Evolutionary conservation across 352 stramenopile genomes (phyloP), one percentile per base, ranked within the genome.

Genomic region (Phytophthora podocarpi): DNA sequence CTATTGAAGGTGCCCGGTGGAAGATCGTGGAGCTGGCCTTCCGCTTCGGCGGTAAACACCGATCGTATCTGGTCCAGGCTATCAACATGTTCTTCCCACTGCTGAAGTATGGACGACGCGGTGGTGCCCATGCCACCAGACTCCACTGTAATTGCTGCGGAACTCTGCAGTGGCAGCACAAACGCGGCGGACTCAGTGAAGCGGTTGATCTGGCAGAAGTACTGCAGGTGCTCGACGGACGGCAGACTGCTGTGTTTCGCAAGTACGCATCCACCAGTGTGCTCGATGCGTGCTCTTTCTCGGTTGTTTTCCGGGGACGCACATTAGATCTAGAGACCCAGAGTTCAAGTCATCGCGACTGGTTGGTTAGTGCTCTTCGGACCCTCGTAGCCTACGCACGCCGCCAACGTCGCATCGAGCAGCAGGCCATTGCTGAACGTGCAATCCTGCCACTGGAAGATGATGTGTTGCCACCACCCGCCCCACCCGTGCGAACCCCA

Each of bases 21-120:
- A 95, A 93, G 59, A 93, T 93, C 30, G 82, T 93, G 23, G 84
- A 95, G 59, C 70, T 95, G 13, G 86, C 86, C 7, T 93, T 91
- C 54, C 86, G 86, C 32, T 95, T 93, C 50, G 86, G 86, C 20
- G 86, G 86, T 48, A 89, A 93, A 53, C 84, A 95, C 42, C 81
- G 86, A 1, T 87, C 85, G 49, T 93, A 95, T 49, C 59, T 95
- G 47, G 86, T 93, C n/a, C 82, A 95, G 43, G 84, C 86, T 8
- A 74, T 95, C 45, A 95, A 95, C 50, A 93, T 91, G 82, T 93
- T 95, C 51, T 87, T 84, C 54, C 82, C 84, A 16, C 46, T 95
- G 36, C 61, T 82, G 28, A 95, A 95, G 60, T 95, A 91, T 59
- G 86, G 86, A 4, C 82, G 86, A 16, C 82, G 82, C 35, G 86